These are phyloP conservation scores for Ophiostoma angusticollis DNA, from an alignment of 2,329 filamentous ascomycete genomes.

Conservation along the genomic window DNA sequence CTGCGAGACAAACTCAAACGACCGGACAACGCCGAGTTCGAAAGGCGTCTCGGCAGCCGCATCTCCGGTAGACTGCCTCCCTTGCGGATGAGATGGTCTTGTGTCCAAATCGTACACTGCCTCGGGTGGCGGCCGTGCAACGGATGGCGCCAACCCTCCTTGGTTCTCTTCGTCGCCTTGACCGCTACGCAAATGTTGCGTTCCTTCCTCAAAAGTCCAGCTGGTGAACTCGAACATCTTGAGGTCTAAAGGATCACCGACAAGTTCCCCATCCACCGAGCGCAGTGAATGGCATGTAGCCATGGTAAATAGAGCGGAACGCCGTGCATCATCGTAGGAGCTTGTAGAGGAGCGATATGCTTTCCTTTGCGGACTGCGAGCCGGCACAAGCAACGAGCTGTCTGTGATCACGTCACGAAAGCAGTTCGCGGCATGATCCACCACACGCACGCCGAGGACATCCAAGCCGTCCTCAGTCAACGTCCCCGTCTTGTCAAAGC, in stretches of 20 bases:
- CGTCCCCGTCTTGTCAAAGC: conserved; percentile 98
- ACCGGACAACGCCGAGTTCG: conserved; percentile 80
- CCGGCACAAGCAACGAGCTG: conserved; percentile 21
- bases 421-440: conserved; percentile 44
- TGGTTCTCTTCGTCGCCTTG: conserved; percentile 58
- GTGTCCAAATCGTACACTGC: conserved; percentile 12
- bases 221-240: conserved; percentile 98
- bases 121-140: conserved; percentile 63
- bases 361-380: not conserved
- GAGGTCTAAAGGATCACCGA: conserved; percentile 87
- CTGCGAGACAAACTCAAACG: conserved; percentile 91
- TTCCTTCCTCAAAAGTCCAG: conserved; percentile 86
- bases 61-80: conserved; percentile 14
- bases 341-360: not conserved
- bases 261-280: conserved; percentile 72
- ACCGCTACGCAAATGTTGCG: conserved; percentile 21
- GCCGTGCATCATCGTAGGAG: conserved; percentile 22
- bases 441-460: conserved; percentile 75
- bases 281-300: conserved; percentile 91
- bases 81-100: conserved; percentile 3
- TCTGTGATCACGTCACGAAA: conserved; percentile 69
- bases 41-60: conserved; percentile 33
- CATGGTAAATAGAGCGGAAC: conserved; percentile 79
- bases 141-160: conserved; percentile 67
- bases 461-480: conserved; percentile 93